These are phyloP conservation scores for Glomus cerebriforme DNA, from an alignment of 192 early-diverging fungal species.

Conservation along the genomic window DNA sequence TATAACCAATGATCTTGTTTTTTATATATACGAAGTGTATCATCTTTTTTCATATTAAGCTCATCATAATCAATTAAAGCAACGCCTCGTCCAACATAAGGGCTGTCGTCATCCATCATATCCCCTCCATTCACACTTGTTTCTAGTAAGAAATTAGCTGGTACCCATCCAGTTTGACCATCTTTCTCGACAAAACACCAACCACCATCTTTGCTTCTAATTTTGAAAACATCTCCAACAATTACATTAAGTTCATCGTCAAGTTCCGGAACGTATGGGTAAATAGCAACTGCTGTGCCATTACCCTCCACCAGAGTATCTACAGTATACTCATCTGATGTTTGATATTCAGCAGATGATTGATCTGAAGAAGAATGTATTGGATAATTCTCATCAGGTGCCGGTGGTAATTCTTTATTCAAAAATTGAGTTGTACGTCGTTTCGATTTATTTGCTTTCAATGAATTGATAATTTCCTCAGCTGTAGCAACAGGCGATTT, in stretches of 20 bases:
- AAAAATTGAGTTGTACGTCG: constrained; percentile 23
- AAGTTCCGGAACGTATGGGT: constrained; percentile 59
- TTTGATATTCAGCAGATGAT: constrained; percentile 1
- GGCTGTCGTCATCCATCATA: constrained; percentile 36
- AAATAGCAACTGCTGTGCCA: constrained; percentile 57
- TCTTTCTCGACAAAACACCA: constrained; percentile 64
- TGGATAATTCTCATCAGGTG: not conserved
- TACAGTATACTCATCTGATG: constrained; percentile 10
- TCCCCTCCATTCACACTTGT: constrained; percentile 48
- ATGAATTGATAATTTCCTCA: constrained; percentile 18
- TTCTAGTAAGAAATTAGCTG: constrained; percentile 54
- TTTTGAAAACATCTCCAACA: constrained; percentile 64
- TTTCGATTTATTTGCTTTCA: constrained; percentile 30
- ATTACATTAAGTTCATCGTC: constrained; percentile 63
- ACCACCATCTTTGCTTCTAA: constrained; percentile 54
- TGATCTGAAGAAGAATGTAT: not conserved
- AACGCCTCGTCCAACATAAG: constrained; percentile 44
- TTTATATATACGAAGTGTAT: constrained; percentile 47
- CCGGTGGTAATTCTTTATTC: constrained; percentile 32
- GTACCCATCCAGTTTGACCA: constrained; percentile 60
- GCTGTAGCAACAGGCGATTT: constrained; percentile 42
- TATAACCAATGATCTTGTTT: constrained; percentile 42
- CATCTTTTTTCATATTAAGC: constrained; percentile 55
- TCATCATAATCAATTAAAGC: constrained; percentile 63
- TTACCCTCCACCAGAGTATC: constrained; percentile 42